These are phyloP conservation scores for Plasmodium ovale DNA, from an alignment of 169 alveolate species.

Conservation along the genomic window DNA sequence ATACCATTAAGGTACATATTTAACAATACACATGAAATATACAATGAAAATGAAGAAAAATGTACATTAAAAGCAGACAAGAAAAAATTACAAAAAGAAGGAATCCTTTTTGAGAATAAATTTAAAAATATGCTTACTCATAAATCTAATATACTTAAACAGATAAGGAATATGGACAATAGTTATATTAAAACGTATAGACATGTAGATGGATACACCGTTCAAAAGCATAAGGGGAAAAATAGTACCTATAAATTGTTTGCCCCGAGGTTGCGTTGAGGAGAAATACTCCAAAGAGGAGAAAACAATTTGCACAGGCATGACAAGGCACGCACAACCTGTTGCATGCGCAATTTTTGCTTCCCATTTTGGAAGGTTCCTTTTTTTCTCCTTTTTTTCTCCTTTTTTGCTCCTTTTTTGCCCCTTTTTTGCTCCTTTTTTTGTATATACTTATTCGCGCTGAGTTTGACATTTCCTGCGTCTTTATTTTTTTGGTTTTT, in stretches of 20 bases:
- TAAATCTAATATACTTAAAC: slow-evolving; percentile 15
- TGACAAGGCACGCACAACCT: too few relatives aligned
- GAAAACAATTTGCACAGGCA: too few relatives aligned
- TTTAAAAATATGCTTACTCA: slow-evolving; percentile 20
- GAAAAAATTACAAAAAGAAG: slow-evolving; percentile 45
- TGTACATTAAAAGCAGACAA: slow-evolving; percentile 45
- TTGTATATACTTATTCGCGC: too few relatives aligned
- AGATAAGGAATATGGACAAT: slow-evolving; percentile 35
- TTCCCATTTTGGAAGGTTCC: too few relatives aligned
- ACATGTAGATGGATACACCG: slow-evolving; percentile 56
- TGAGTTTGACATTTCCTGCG: too few relatives aligned
- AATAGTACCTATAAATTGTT: slow-evolving; percentile 26
- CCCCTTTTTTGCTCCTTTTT: too few relatives aligned
- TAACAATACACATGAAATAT: slow-evolving; percentile 62
- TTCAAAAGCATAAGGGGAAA: slow-evolving; percentile 1
- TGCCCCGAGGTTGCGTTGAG: slow-evolving; percentile 50
- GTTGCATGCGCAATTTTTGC: too few relatives aligned
- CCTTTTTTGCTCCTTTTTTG: too few relatives aligned
- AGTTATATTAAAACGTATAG: slow-evolving; percentile 21
- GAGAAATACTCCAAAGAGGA: background rate
- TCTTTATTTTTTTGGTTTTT: too few relatives aligned
- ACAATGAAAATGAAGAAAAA: slow-evolving; percentile 47
- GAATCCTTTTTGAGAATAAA: slow-evolving; percentile 13
- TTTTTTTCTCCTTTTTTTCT: too few relatives aligned
- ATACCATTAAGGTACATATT: slow-evolving; percentile 51